phyloP scores from a whole-genome alignment of 352 stramenopile genomes.

The Globisporangium echinulatum region DNA sequence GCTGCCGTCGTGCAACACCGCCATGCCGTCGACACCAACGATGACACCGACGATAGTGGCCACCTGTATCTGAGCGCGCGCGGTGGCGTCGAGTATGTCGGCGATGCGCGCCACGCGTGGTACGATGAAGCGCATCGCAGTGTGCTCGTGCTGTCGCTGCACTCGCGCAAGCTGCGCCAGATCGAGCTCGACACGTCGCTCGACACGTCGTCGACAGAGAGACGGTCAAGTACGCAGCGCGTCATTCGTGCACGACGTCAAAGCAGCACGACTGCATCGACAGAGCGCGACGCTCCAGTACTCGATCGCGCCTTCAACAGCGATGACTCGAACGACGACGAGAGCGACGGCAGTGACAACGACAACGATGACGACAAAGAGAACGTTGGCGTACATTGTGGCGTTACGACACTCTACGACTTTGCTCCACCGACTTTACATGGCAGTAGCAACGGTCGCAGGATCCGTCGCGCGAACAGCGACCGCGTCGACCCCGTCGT shows the following conservation, averaged over 20 bases:
- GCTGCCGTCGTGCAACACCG: neutral
- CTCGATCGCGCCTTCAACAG: neutral
- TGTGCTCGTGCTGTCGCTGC: slow-evolving; percentile 38
- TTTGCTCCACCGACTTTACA: slow-evolving; percentile 15
- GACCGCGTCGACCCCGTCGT: slow-evolving; percentile 15
- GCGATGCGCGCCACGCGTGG: slow-evolving; percentile 30
- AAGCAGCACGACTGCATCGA: neutral
- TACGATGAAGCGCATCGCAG: slow-evolving; percentile 50
- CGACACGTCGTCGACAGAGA: neutral
- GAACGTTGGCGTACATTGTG: slow-evolving; percentile 3
- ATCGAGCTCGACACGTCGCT: slow-evolving; percentile 24
- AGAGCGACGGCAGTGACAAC: slow-evolving; percentile 5
- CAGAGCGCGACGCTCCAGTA: slow-evolving; percentile 2
- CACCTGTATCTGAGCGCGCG: slow-evolving; percentile 53
- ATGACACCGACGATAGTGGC: slow-evolving; percentile 51
- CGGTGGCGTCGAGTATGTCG: slow-evolving; percentile 36
- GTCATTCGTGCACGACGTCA: too few relatives aligned
- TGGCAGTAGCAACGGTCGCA: neutral
- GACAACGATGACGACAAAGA: neutral
- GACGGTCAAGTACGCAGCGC: neutral
- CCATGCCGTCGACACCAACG: slow-evolving; percentile 5
- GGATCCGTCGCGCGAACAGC: neutral
- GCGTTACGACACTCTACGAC: slow-evolving; percentile 34
- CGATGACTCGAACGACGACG: neutral
- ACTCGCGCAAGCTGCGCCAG: slow-evolving; percentile 28